Evolutionary conservation across 495 filamentous ascomycete genomes (phyloP).

Genomic region (Penicillium odoratum): DNA sequence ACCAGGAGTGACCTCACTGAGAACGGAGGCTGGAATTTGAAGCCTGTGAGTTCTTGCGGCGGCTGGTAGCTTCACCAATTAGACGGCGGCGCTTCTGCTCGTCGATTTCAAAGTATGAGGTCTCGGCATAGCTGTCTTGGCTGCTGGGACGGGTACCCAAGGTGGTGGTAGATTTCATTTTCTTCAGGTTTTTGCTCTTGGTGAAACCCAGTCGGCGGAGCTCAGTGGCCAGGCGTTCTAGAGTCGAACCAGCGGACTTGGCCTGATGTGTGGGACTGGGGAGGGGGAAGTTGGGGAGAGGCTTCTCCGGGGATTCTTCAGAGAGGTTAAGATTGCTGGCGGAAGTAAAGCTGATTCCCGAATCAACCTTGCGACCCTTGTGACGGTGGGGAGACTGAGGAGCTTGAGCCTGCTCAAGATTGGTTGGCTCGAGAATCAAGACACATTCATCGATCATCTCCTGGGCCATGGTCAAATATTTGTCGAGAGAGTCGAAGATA

Average conservation of each 20-base stretch:
- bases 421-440: slow-evolving; percentile 47
- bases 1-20: background rate
- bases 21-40: background rate
- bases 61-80: slow-evolving; percentile 47
- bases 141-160: slow-evolving; percentile 30
- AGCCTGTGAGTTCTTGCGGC: slow-evolving; percentile 40
- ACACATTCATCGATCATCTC: slow-evolving; percentile 62
- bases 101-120: slow-evolving; percentile 48
- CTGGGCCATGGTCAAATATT: slow-evolving; percentile 60
- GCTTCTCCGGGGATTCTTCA: slow-evolving; percentile 39
- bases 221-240: slow-evolving; percentile 61
- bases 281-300: slow-evolving; percentile 44
- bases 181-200: slow-evolving; percentile 41
- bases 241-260: slow-evolving; percentile 46
- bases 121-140: slow-evolving; percentile 27
- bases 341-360: slow-evolving; percentile 59
- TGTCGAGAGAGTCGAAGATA: slow-evolving; percentile 55
- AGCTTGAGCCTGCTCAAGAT: slow-evolving; percentile 37
- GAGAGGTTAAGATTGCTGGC: slow-evolving; percentile 34
- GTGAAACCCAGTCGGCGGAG: slow-evolving; percentile 49
- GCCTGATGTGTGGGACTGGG: slow-evolving; percentile 18
- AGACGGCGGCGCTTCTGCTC: slow-evolving; percentile 50
- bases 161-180: slow-evolving; percentile 50
- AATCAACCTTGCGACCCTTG: slow-evolving; percentile 60
- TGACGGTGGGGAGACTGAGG: slow-evolving; percentile 23